Evolutionary conservation across 1,139 yeast genomes (phyloP), one percentile per base, ranked within the genome.

Genomic region (Lodderomyces oxycetoniae): DNA sequence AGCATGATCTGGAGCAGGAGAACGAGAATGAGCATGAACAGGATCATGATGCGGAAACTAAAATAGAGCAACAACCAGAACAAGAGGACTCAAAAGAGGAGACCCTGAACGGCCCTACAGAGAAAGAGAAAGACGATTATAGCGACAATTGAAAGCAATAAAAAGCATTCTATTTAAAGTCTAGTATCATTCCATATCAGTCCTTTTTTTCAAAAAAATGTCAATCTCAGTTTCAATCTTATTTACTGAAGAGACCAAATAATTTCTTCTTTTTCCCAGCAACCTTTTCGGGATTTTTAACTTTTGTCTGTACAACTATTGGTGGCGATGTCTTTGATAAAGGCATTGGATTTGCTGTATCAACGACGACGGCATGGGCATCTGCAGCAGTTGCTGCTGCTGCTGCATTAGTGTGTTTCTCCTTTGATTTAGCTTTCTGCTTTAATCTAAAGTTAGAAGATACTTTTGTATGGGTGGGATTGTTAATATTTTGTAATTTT

Each of bases 21-120:
- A 20, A 9, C 10, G 23, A 45, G 3, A 48, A 46, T 79, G 75
- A 47, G 74, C 70, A n/a, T 43, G 76, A 71, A 47, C 71, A 62
- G 9, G 70, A 71, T 37, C 75, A 70, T 25, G 73, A 63, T 22
- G 71, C 27, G 5, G 35, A 20, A 20, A n/a, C 8, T 9, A n/a
- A 19, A 21, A 31, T 19, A 21, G 26, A 22, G 4, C 21, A n/a
- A 12, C 30, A 31, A 26, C 4, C 17, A 5, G 19, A 25, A 10
- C 31, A 27, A 22, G 11, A 26, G n/a, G 35, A 32, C 10, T 26
- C 22, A 13, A 8, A 32, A 15, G 27, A 26, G 11, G 25, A 24
- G 10, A 28, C 23, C 12, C 17, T 23, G 10, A 3, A 30, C 12
- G 33, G 25, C n/a, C n/a, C n/a, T n/a, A n/a, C n/a, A 17, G 33